These are phyloP conservation scores for Podaxis carcinomalis DNA, from an alignment of 768 basidiomycete species.

Conservation along the genomic window DNA sequence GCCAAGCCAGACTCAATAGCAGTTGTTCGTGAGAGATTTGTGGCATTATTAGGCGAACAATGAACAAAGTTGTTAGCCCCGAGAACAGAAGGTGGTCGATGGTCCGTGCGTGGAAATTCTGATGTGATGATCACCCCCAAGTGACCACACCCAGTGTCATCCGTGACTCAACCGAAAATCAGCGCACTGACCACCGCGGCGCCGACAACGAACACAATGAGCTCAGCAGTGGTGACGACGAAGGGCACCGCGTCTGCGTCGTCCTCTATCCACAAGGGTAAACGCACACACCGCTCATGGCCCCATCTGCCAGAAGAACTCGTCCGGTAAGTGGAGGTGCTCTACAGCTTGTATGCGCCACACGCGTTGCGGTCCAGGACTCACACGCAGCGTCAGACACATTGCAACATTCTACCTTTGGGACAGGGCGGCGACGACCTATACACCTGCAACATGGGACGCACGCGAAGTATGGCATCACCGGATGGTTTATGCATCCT, in stretches of 20 bases:
- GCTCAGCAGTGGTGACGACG: slow-evolving; percentile 22
- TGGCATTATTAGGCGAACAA: neutral
- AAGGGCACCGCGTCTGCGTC: slow-evolving; percentile 1
- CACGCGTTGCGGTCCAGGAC: slow-evolving; percentile 29
- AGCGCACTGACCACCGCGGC: slow-evolving; percentile 40
- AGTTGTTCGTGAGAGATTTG: too few relatives aligned
- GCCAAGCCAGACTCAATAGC: too few relatives aligned
- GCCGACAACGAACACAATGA: slow-evolving; percentile 20
- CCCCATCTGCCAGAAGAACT: slow-evolving; percentile 59
- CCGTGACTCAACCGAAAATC: slow-evolving; percentile 30
- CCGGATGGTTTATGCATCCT: slow-evolving; percentile 54
- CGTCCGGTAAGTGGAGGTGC: slow-evolving; percentile 41
- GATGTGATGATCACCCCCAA: slow-evolving; percentile 22
- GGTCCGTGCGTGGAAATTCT: slow-evolving; percentile 42
- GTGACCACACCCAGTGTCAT: slow-evolving; percentile 30
- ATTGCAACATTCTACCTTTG: slow-evolving; percentile 58
- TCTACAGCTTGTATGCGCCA: slow-evolving; percentile 20
- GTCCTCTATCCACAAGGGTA: slow-evolving; percentile 48
- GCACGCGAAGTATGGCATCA: slow-evolving; percentile 53
- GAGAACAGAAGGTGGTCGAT: neutral
- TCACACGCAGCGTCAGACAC: slow-evolving; percentile 31
- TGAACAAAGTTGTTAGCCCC: neutral
- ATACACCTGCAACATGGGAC: slow-evolving; percentile 48
- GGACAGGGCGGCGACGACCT: slow-evolving; percentile 37
- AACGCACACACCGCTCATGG: slow-evolving; percentile 54